A percentile compares a stretch with the other conserved stretches of the same genome.
phyloP scores from a whole-genome alignment of 331 rosid species.

The Ulmus americana region DNA sequence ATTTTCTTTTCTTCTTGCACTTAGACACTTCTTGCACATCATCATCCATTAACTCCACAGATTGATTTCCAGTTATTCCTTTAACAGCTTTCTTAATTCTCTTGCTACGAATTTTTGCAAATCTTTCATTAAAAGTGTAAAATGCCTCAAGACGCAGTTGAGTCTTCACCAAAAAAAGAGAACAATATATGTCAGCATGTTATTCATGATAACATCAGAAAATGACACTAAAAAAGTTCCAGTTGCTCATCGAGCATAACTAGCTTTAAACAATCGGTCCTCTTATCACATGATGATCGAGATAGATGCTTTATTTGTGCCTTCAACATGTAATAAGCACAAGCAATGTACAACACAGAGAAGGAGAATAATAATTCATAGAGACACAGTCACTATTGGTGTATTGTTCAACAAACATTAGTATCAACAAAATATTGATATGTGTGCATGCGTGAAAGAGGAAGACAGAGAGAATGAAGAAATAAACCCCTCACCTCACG shows the following conservation, averaged over 20 bases:
- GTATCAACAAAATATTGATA: no score
- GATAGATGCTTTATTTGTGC: no score
- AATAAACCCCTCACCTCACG: constrained; percentile 53
- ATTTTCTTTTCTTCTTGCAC: constrained; percentile 24
- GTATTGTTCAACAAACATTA: neutral
- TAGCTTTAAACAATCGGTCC: neutral
- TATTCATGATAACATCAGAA: constrained; percentile 9
- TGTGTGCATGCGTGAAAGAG: neutral
- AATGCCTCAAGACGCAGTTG: constrained; percentile 89
- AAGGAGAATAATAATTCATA: neutral
- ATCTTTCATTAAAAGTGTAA: constrained; percentile 80
- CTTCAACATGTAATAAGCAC: neutral
- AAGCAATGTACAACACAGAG: neutral
- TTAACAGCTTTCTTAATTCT: constrained; percentile 81
- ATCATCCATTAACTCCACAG: constrained; percentile 42
- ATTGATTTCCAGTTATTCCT: constrained; percentile 61
- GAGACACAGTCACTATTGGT: neutral
- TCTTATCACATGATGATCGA: no score
- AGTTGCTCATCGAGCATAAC: constrained; percentile 15
- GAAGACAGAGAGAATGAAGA: neutral
- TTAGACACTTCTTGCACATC: constrained; percentile 30
- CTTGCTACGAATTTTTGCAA: constrained; percentile 90
- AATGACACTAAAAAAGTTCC: neutral
- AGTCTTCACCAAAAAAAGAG: constrained; percentile 52
- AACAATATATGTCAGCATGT: constrained; percentile 26